phyloP scores from a whole-genome alignment of 768 basidiomycete genomes.

The Calocybe indica region DNA sequence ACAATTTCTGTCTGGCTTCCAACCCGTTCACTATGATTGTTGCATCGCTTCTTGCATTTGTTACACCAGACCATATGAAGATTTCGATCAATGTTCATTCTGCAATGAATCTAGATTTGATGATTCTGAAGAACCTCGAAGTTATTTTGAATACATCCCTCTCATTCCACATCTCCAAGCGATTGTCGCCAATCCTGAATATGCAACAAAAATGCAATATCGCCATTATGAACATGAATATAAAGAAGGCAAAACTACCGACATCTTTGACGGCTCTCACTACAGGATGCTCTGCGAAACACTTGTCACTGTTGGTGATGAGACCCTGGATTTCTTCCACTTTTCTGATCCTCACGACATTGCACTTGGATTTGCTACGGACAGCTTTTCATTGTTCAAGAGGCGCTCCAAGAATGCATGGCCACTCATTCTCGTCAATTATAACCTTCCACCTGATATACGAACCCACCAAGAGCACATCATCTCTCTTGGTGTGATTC shows the following conservation, averaged over 20 bases:
- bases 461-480: slow-evolving; percentile 25
- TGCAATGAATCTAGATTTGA: slow-evolving; percentile 24
- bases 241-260: background rate
- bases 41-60: slow-evolving; percentile 36
- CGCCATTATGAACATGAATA: background rate
- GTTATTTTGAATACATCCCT: background rate
- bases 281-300: background rate
- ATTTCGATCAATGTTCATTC: slow-evolving; percentile 23
- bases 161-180: background rate
- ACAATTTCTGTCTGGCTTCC: slow-evolving; percentile 24
- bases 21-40: slow-evolving; percentile 28
- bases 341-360: background rate
- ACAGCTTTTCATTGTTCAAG: slow-evolving; percentile 18
- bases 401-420: slow-evolving; percentile 22
- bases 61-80: slow-evolving; percentile 24
- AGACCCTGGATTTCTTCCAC: background rate
- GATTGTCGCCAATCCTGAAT: background rate
- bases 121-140: slow-evolving; percentile 13
- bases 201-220: background rate
- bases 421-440: slow-evolving; percentile 31
- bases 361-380: background rate
- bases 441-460: slow-evolving; percentile 20
- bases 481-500: slow-evolving; percentile 32
- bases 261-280: background rate
- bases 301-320: background rate